Evolutionary conservation across 75 land plant genomes (phyloP).

Genomic region (Larix kaempferi): DNA sequence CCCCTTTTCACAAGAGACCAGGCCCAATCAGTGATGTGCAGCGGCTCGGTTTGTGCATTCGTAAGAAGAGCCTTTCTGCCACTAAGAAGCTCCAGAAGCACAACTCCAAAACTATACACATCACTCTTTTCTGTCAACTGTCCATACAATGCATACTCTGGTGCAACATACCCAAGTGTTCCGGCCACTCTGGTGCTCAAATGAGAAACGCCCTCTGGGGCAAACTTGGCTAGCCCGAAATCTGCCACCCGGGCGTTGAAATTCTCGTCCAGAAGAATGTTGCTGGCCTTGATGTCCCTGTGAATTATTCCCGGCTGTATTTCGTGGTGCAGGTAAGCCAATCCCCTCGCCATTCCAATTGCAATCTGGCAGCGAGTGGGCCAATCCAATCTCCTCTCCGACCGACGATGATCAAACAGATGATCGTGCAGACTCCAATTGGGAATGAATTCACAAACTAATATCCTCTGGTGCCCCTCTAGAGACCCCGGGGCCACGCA

Average conservation of each 20-base stretch:
- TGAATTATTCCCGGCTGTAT: slow-evolving; percentile 80
- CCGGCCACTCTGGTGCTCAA: slow-evolving; percentile 87
- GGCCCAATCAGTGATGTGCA: slow-evolving; percentile 82
- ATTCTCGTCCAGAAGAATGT: slow-evolving; percentile 70
- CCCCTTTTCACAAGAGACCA: slow-evolving; percentile 66
- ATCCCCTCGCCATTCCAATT: slow-evolving; percentile 68
- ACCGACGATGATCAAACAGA: slow-evolving; percentile 42
- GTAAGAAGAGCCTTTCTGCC: slow-evolving; percentile 62
- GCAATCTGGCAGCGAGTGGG: slow-evolving; percentile 74
- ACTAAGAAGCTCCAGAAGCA: slow-evolving; percentile 80
- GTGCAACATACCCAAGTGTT: slow-evolving; percentile 88
- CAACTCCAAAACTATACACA: slow-evolving; percentile 86
- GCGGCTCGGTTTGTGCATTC: slow-evolving; percentile 17
- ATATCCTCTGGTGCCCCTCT: slow-evolving; percentile 85
- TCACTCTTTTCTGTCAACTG: slow-evolving; percentile 88
- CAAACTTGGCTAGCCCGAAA: slow-evolving; percentile 85
- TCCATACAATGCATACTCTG: slow-evolving; percentile 87
- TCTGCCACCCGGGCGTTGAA: slow-evolving; percentile 79
- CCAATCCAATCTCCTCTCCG: slow-evolving; percentile 57
- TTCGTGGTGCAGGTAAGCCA: slow-evolving; percentile 77
- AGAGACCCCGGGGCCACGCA: slow-evolving; percentile 59
- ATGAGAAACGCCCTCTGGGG: slow-evolving; percentile 79
- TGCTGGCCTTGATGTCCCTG: slow-evolving; percentile 89
- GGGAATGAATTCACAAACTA: slow-evolving; percentile 72
- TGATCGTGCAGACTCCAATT: slow-evolving; percentile 88